Evolutionary conservation across 345 rosid species (phyloP), one percentile per base, ranked within the genome.

Genomic region (Eucalyptus virginea): DNA sequence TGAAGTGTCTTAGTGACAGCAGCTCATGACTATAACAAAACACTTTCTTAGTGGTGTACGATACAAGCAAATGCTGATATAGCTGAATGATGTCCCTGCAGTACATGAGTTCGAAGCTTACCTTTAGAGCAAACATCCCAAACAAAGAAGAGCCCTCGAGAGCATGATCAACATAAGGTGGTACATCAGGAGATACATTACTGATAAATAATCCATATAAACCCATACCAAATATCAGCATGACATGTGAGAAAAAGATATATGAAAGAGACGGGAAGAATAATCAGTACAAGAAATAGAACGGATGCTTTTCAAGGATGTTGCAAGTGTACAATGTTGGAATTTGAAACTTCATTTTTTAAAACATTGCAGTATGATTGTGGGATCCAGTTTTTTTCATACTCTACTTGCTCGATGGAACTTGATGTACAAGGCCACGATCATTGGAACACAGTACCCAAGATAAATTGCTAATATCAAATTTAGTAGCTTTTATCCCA

Each of bases 111-210:
- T 8, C 21, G 56, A 56, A 47, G 44, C 52, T 40, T 88, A 93
- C 95, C 98, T 96, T 97, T 92, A 97, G 89, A 86, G 97, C 94
- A 92, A 97, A 97, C 99, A 97, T 97, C 90, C 99, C 99, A 72
- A 97, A 96, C 88, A 97, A 92, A 81, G 99, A 97, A 58, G 99
- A 97, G 50, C 96, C 92, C 91, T 91, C 92, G 67, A 96, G 95
- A 77, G 99, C 98, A 34, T 96, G 99, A 77, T 97, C 99, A 1
- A 58, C 88, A 40, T 88, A 86, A 6, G 98, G 69, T 54, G 95
- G 89, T 23, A 90, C 87, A 65, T 93, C 90, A 19, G 95, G 93
- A 88, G 96, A 88, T 1, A 91, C 91, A 32, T 94, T 94, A 87
- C 97, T 96, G 91, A 97, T 95, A 90, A 97, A 97, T 69, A 97